Evolutionary conservation across 2,329 filamentous ascomycete species (phyloP), one percentile per base, ranked within the genome.

Genomic region (Tolypocladium sp.): DNA sequence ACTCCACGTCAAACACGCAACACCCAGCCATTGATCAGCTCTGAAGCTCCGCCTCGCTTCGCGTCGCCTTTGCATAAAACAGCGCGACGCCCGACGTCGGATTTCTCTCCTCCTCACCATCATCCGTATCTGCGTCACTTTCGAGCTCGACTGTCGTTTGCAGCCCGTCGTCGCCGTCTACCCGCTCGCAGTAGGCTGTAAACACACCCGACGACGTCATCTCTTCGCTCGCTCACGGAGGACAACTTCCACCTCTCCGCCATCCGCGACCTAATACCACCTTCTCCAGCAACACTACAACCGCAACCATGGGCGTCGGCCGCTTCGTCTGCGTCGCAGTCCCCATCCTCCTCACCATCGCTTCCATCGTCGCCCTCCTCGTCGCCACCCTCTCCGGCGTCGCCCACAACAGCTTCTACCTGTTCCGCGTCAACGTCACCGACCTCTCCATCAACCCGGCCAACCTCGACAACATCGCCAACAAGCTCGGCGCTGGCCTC

Each of bases 261-360:
- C n/a, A 3, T 46, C n/a, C 8, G 42, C 55, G 60, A 61, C 58
- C 17, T 33, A 6, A 13, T 8, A n/a, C 7, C 10, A 12, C 44
- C 25, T 8, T 13, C 12, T 27, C 6, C 46, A 9, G 58, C 58
- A 69, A 61, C 30, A 33, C 30, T 30, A 53, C 30, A 70, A 68
- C 70, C 63, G 64, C 59, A 72, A 71, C 63, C 63, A 82, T 82
- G 79, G 74, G 88, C 76, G 80, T 83, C 70, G 92, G 91, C 66
- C 85, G 93, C 70, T 85, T 93, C 68, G 79, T 90, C 73, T 97
- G 92, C 77, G 94, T 97, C 76, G 84, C 90, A 75, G 79, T 92
- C 78, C 93, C 93, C 61, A 92, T 96, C 76, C 79, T 84, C 64
- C 82, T 96, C 69, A 93, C 91, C 25, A 76, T 94, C 67, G 89